Base-by-base conservation (phyloP, 1,139 yeast species). In the Hansenula lynferdii region DNA sequence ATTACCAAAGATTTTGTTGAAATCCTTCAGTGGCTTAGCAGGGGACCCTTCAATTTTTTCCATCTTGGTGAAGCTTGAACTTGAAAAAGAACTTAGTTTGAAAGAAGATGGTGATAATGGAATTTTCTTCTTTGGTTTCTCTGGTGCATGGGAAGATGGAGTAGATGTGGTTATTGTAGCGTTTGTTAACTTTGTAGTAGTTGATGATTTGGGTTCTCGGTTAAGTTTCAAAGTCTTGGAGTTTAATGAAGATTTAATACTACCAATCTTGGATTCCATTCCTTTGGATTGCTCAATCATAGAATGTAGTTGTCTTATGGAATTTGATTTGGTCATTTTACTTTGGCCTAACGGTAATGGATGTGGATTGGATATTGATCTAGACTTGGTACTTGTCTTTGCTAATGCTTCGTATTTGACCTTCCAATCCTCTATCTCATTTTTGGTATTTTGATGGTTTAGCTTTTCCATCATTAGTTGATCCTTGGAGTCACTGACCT, bases 221-320 rank as follows among this genome's bases (percentile, higher is more conserved):
- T 34, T 38, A 14, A 33, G 19, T 23, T 34, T 38, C 8, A 35
- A 28, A 16, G 35, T 11, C 17, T 34, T 39, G 6, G 26, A 14
- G 17, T 42, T 36, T 28, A 56, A 41, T 3, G 57, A 50, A 14
- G 36, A 41, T 36, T 51, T 52, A 35, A 57, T 42, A 31, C 44
- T 42, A 24, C 46, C 57, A 8, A 57, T 45, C 37, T 51, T 50
- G n/a, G 47, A 40, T 17, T 47, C 57, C 53, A 57, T 51, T n/a
- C 43, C 55, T 35, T 47, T 51, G 0, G 59, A 49, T 26, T 52
- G 56, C 25, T 53, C 53, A 23, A 56, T 44, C 49, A 57, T 50
- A 11, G 50, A 35, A 34, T 56, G 60, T 12, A 57, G 34, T 29
- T 56, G 60, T 32, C 53, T 42, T 17, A 57, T 40, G 0, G 60